A percentile compares a stretch with the other conserved stretches of the same genome.
Conservation (phyloP, 148 eudicot genomes). For the Heliosperma pusillum region DNA sequence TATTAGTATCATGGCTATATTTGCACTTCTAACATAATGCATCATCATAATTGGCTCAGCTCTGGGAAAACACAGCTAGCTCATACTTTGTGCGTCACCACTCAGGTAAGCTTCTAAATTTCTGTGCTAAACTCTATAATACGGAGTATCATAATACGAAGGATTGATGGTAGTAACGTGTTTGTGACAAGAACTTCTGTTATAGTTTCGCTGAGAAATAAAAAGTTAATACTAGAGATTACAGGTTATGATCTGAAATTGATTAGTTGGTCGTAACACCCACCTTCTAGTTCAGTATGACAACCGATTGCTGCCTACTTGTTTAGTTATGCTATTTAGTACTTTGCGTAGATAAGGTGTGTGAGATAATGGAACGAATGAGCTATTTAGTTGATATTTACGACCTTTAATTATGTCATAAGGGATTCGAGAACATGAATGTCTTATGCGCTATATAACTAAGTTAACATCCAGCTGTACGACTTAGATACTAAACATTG, state of each 20-base stretch:
- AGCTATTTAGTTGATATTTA: background rate
- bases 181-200: too few species aligned
- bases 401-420: background rate
- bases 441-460: background rate
- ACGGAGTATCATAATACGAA: too few species aligned
- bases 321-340: background rate
- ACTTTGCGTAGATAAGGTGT: background rate
- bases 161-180: too few species aligned
- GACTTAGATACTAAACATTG: background rate
- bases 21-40: conserved; percentile 4
- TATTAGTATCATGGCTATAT: background rate
- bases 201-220: too few species aligned
- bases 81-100: conserved; percentile 86
- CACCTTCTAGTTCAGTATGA: background rate
- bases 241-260: background rate
- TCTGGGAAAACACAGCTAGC: conserved; percentile 99
- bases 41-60: conserved; percentile 33
- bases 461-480: background rate
- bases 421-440: background rate
- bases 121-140: background rate
- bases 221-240: too few species aligned
- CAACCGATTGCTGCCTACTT: background rate
- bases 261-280: background rate
- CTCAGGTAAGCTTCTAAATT: conserved; percentile 56
- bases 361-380: background rate